These are phyloP conservation scores for Cryptococcus wingfieldii DNA, from an alignment of 1,284 basidiomycete species.

Conservation along the genomic window DNA sequence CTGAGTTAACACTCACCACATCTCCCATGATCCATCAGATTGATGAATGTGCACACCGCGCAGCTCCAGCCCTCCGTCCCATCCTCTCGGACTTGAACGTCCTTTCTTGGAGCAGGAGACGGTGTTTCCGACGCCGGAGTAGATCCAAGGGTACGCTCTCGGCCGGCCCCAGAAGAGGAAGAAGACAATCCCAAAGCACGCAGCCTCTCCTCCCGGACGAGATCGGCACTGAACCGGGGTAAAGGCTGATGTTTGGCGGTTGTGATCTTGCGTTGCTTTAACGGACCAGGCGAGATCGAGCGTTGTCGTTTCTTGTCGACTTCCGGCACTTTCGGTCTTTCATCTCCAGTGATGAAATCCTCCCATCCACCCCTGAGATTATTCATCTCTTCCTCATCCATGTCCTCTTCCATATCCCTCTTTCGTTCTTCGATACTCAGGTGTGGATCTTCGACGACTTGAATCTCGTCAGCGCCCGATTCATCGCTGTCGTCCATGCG, in stretches of 20 bases:
- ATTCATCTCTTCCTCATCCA: slow-evolving; percentile 34
- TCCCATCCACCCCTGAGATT: slow-evolving; percentile 36
- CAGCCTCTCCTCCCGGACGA: slow-evolving; percentile 19
- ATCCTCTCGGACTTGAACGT: slow-evolving; percentile 2
- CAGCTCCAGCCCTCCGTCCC: slow-evolving; percentile 25
- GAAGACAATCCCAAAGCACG: slow-evolving; percentile 16
- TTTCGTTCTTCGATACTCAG: slow-evolving; percentile 22
- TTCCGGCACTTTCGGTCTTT: neutral
- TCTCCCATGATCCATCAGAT: slow-evolving; percentile 26
- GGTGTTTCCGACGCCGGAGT: neutral
- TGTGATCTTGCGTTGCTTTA: neutral
- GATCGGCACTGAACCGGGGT: slow-evolving; percentile 6
- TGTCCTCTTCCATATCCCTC: slow-evolving; percentile 38
- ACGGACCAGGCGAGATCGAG: neutral
- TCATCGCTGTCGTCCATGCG: neutral
- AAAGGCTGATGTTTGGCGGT: neutral
- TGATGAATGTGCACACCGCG: slow-evolving; percentile 32
- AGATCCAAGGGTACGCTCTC: slow-evolving; percentile 7
- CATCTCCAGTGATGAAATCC: slow-evolving; percentile 15
- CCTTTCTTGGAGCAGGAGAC: neutral
- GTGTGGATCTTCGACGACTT: slow-evolving; percentile 31
- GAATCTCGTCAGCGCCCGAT: slow-evolving; percentile 7
- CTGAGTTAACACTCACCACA: slow-evolving; percentile 31
- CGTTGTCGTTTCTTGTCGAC: neutral
- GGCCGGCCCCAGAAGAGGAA: neutral